phyloP scores from a whole-genome alignment of 495 filamentous ascomycete genomes.

The Entonaema liquescens region DNA sequence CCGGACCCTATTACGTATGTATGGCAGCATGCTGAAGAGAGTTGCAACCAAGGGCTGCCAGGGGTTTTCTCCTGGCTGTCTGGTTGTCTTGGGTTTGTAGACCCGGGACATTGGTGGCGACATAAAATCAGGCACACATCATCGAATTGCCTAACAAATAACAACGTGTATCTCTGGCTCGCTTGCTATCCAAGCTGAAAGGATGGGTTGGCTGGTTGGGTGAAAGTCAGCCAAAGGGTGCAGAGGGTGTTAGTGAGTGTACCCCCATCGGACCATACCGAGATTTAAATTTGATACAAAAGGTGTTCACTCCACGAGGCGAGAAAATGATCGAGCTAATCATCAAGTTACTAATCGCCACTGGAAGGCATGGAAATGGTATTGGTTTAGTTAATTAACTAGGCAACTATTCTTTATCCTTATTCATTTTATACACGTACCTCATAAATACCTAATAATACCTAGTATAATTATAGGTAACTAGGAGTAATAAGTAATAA shows the following conservation, averaged over 20 bases:
- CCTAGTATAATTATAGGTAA: too few relatives aligned
- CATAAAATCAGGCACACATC: conserved; percentile 27
- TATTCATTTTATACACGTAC: not conserved
- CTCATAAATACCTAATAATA: too few relatives aligned
- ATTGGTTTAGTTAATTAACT: not conserved
- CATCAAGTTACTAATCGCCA: conserved; percentile 19
- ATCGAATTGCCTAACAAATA: conserved; percentile 19
- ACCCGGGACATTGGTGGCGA: conserved; percentile 28
- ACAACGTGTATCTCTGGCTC: conserved; percentile 14
- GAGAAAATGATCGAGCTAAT: not conserved
- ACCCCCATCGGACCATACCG: conserved; percentile 35
- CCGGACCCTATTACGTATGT: conserved; percentile 19
- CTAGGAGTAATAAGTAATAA: too few relatives aligned
- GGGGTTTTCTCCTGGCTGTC: not conserved
- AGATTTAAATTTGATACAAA: conserved; percentile 32
- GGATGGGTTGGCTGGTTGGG: conserved; percentile 11
- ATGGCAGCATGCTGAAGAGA: conserved; percentile 20
- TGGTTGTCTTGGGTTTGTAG: conserved; percentile 6
- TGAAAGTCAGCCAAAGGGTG: conserved; percentile 17
- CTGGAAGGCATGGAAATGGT: conserved; percentile 3
- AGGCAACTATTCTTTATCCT: not conserved
- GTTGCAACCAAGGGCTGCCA: not conserved
- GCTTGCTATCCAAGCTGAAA: conserved; percentile 13
- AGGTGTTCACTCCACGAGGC: conserved; percentile 11
- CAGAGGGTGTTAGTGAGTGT: not conserved